phyloP scores from a whole-genome alignment of 1,284 basidiomycete genomes.

The Malassezia slooffiae region DNA sequence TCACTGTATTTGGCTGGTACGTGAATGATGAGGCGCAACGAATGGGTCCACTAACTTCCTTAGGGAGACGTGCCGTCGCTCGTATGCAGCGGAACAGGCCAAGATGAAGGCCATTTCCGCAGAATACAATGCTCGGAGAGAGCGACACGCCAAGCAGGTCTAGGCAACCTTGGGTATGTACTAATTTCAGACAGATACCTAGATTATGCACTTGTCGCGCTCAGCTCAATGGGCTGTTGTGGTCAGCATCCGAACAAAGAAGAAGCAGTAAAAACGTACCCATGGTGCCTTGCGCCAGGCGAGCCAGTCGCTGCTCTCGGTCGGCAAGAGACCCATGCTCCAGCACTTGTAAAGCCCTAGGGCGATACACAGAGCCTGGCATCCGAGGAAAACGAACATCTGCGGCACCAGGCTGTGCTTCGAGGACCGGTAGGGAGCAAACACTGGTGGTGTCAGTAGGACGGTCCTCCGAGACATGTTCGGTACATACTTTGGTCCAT shows the following conservation, averaged over 20 bases:
- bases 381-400: slow-evolving; percentile 29
- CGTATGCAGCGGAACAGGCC: slow-evolving; percentile 8
- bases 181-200: neutral
- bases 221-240: neutral
- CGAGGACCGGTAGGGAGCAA: slow-evolving; percentile 28
- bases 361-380: slow-evolving; percentile 30
- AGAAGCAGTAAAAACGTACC: slow-evolving; percentile 21
- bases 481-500: slow-evolving; percentile 26
- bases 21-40: neutral
- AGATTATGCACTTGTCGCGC: neutral
- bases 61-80: slow-evolving; percentile 16
- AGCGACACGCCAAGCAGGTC: too few relatives aligned
- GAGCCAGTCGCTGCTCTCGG: slow-evolving; percentile 44
- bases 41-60: neutral
- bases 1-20: slow-evolving; percentile 10
- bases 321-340: slow-evolving; percentile 44
- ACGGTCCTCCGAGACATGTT: neutral
- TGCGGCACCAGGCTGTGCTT: slow-evolving; percentile 31
- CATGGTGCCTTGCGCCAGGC: slow-evolving; percentile 34
- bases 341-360: slow-evolving; percentile 43
- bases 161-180: too few relatives aligned
- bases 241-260: neutral
- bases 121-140: neutral
- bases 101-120: slow-evolving; percentile 5
- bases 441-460: slow-evolving; percentile 19